Percentiles rank a stretch among this genome's conserved stretches.
Evolutionary conservation across 164 flowering plant genomes (phyloP).

Genomic region (Liriodendron chinense): DNA sequence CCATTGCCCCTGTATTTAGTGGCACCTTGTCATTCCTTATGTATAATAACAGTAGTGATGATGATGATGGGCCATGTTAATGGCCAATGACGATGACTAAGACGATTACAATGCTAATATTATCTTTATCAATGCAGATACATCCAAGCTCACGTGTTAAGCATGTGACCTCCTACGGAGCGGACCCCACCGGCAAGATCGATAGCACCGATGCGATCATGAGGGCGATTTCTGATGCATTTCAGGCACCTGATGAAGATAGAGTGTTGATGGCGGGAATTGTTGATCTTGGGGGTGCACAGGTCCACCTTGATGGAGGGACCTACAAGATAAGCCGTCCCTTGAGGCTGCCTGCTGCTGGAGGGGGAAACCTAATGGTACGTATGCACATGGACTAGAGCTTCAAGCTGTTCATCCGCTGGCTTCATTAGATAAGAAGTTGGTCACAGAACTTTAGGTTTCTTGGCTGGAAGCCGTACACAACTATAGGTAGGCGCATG

Average conservation of each 20-base stretch:
- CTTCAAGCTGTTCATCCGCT: no score
- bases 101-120: neutral
- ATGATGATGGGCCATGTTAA: neutral
- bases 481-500: no score
- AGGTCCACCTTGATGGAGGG: constrained; percentile 18
- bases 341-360: constrained; percentile 9
- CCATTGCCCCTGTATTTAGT: neutral
- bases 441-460: no score
- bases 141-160: neutral
- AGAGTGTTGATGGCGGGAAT: constrained; percentile 12
- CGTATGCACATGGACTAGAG: no score
- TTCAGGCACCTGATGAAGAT: neutral
- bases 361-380: constrained; percentile 18
- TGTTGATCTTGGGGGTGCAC: constrained; percentile 14
- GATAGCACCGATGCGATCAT: constrained; percentile 18
- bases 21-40: neutral
- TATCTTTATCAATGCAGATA: neutral
- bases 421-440: no score
- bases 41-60: neutral
- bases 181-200: constrained; percentile 13
- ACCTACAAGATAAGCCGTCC: constrained; percentile 13
- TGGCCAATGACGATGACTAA: neutral
- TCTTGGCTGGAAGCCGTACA: no score
- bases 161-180: constrained; percentile 9
- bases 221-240: constrained; percentile 14